Evolutionary conservation across 2,329 filamentous ascomycete species (phyloP).

Genomic region (Remersonia thermophila): DNA sequence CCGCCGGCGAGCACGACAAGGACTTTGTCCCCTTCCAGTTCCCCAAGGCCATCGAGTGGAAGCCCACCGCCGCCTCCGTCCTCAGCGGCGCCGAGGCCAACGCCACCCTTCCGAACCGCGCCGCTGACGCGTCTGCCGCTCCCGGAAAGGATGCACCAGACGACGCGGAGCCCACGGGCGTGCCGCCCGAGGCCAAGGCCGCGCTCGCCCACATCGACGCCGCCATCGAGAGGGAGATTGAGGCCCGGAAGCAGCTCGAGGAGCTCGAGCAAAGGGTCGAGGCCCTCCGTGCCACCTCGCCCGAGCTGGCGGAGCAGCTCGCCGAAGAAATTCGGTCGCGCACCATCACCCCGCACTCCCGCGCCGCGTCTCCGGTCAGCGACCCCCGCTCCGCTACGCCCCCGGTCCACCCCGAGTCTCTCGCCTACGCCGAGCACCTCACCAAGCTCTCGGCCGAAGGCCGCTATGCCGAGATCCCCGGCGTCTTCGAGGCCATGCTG

Average conservation of each 20-base stretch:
- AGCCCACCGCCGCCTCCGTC: conserved; percentile 45
- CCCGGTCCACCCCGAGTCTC: conserved; percentile 49
- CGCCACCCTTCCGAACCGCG: neutral
- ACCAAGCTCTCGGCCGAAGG: conserved; percentile 57
- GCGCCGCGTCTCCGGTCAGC: conserved; percentile 32
- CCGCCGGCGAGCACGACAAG: conserved; percentile 54
- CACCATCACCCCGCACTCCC: conserved; percentile 30
- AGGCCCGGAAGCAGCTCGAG: conserved; percentile 36
- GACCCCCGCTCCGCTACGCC: conserved; percentile 47
- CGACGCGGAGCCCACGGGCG: conserved; percentile 4
- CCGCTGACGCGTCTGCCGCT: neutral
- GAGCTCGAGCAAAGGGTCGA: conserved; percentile 32
- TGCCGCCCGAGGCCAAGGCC: conserved; percentile 23
- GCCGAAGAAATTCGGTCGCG: conserved; percentile 29
- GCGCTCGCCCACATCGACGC: conserved; percentile 70
- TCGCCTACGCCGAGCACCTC: conserved; percentile 67
- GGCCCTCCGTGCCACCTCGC: conserved; percentile 26
- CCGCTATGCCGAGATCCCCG: conserved; percentile 77
- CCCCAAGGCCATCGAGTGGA: conserved; percentile 81
- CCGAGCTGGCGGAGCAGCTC: conserved; percentile 17
- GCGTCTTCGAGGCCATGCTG: conserved; percentile 83
- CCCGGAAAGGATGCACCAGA: conserved; percentile 12
- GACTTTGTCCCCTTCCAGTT: conserved; percentile 93
- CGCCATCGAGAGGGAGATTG: conserved; percentile 67
- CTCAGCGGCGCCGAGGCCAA: conserved; percentile 32